phyloP scores from a whole-genome alignment of 2,329 filamentous ascomycete genomes.

The Coniella lustricola region DNA sequence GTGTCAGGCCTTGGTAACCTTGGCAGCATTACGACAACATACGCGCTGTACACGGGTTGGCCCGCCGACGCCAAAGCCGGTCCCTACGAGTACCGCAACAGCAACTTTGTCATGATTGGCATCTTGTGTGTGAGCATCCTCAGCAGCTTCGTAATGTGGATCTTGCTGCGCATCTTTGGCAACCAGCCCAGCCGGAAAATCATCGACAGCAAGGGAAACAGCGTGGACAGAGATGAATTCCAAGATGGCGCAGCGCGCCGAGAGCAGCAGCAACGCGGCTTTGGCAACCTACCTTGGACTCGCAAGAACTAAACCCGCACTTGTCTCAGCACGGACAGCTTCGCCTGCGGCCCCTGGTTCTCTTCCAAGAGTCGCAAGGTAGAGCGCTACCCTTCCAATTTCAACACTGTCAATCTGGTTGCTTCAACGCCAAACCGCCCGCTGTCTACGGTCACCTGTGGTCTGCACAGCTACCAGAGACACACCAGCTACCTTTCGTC shows the following conservation, averaged over 20 bases:
- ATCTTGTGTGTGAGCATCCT: constrained; percentile 74
- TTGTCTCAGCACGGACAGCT: no score
- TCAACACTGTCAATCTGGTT: constrained; percentile 12
- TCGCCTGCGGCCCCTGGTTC: constrained; percentile 10
- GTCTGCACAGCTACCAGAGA: neutral
- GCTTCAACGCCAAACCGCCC: neutral
- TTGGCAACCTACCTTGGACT: constrained; percentile 33
- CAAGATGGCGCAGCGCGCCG: constrained; percentile 55
- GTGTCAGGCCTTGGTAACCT: constrained; percentile 84
- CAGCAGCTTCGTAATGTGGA: constrained; percentile 61
- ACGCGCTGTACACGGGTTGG: constrained; percentile 86
- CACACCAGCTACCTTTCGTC: neutral
- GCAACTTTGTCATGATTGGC: constrained; percentile 82
- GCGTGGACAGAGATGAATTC: constrained; percentile 36
- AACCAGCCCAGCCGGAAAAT: constrained; percentile 45
- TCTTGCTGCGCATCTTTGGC: constrained; percentile 54
- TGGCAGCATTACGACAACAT: constrained; percentile 80
- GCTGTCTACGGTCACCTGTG: neutral
- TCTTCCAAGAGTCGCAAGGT: neutral
- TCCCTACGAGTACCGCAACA: constrained; percentile 66
- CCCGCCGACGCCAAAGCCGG: constrained; percentile 64
- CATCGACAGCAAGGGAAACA: constrained; percentile 28
- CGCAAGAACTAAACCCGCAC: constrained; percentile 18
- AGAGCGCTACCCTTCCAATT: neutral
- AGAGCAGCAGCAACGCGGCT: constrained; percentile 52